These are phyloP conservation scores for Guadua angustifolia DNA, from an alignment of 176 grass and related monocot species.

Conservation along the genomic window DNA sequence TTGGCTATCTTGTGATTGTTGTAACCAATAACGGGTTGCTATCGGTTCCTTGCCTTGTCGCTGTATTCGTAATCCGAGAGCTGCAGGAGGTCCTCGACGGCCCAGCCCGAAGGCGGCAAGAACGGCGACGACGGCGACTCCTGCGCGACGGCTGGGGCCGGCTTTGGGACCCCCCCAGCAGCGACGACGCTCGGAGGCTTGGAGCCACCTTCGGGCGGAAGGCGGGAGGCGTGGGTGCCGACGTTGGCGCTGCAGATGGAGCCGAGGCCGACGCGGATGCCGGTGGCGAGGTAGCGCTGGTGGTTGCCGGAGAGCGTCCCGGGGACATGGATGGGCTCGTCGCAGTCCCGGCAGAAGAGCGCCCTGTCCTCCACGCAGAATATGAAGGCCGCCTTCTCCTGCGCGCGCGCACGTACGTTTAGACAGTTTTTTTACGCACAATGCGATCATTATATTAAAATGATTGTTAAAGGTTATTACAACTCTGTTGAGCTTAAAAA, in stretches of 20 bases:
- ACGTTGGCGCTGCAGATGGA: conserved; percentile 45
- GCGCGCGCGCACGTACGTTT: background rate
- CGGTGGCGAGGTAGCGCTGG: conserved; percentile 87
- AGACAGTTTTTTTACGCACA: too few species aligned
- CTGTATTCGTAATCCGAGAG: conserved; percentile 79
- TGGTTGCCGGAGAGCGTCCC: conserved; percentile 88
- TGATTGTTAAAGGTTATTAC: too few species aligned
- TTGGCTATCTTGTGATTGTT: background rate
- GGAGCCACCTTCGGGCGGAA: conserved; percentile 42
- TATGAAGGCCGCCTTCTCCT: conserved; percentile 98
- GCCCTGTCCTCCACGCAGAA: conserved; percentile 98
- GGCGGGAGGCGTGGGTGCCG: conserved; percentile 27
- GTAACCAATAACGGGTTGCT: background rate
- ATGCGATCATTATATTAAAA: too few species aligned
- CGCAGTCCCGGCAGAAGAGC: conserved; percentile 96
- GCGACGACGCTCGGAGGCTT: background rate
- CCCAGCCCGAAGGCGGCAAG: conserved; percentile 61
- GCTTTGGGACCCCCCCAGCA: background rate
- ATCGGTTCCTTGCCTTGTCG: conserved; percentile 61
- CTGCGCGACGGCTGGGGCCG: conserved; percentile 33
- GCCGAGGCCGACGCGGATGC: conserved; percentile 77
- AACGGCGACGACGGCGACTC: conserved; percentile 53
- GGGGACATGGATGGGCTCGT: conserved; percentile 88
- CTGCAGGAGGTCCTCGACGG: conserved; percentile 83
- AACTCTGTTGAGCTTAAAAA: too few species aligned